phyloP scores from a whole-genome alignment of 805 yeast genomes.

The Candida koratica region DNA sequence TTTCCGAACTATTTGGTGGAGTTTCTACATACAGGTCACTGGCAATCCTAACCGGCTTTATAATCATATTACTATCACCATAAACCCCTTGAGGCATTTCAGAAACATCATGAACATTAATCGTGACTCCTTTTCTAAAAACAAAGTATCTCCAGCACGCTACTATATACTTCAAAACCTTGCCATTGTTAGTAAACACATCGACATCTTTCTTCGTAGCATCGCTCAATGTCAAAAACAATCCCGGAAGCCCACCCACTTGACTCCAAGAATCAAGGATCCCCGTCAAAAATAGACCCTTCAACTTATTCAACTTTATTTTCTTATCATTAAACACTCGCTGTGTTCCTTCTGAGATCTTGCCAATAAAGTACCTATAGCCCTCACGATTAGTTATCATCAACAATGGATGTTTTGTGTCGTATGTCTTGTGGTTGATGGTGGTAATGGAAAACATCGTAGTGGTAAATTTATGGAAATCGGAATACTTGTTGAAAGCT shows the following conservation, averaged over 20 bases:
- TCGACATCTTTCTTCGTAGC: conserved; percentile 59
- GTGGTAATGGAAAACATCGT: conserved; percentile 50
- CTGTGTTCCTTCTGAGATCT: conserved; percentile 83
- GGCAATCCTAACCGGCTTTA: conserved; percentile 34
- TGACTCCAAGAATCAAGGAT: conserved; percentile 61
- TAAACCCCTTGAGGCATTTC: conserved; percentile 23
- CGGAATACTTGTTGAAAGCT: conserved; percentile 13
- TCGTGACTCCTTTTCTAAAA: conserved; percentile 65
- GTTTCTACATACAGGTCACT: conserved; percentile 13
- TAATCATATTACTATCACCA: conserved; percentile 35
- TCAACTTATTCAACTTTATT: conserved; percentile 52
- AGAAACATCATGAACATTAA: conserved; percentile 33
- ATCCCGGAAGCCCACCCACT: conserved; percentile 92
- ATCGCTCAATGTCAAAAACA: conserved; percentile 76
- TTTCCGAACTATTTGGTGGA: conserved; percentile 1
- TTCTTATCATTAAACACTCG: conserved; percentile 62
- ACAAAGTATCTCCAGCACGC: conserved; percentile 86
- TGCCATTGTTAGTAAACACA: conserved; percentile 44
- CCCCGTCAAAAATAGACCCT: conserved; percentile 75
- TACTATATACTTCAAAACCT: conserved; percentile 45
- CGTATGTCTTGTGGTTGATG: conserved; percentile 51
- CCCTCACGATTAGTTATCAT: conserved; percentile 50
- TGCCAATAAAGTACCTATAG: conserved; percentile 65
- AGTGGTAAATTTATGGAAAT: conserved; percentile 16
- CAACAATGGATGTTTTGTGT: conserved; percentile 54